phyloP scores from a whole-genome alignment of 2,329 filamentous ascomycete genomes.

The Alternaria ventricosa region DNA sequence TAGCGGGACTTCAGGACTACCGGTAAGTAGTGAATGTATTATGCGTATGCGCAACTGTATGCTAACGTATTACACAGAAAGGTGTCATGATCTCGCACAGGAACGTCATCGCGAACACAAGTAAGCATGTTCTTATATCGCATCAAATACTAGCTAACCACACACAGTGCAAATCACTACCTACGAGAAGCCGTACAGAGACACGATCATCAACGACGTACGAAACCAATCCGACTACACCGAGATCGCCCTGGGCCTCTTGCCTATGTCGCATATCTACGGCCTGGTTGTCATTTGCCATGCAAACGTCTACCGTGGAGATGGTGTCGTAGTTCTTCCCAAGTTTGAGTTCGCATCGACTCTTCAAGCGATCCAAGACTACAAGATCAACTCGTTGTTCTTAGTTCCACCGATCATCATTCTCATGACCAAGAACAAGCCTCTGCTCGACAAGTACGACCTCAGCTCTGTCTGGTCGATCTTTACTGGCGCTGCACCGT shows the following conservation, averaged over 20 bases:
- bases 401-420: conserved; percentile 84
- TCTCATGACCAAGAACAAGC: conserved; percentile 70
- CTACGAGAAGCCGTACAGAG: conserved; percentile 56
- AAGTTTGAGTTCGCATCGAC: conserved; percentile 76
- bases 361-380: conserved; percentile 69
- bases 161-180: conserved; percentile 62
- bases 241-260: conserved; percentile 68
- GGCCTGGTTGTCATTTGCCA: conserved; percentile 75
- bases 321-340: conserved; percentile 73
- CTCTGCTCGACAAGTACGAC: conserved; percentile 70
- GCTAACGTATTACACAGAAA: conserved; percentile 61
- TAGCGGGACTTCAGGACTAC: conserved; percentile 78
- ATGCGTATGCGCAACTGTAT: neutral
- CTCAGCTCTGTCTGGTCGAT: conserved; percentile 69
- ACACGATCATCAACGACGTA: conserved; percentile 45
- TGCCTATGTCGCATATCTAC: conserved; percentile 85
- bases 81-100: conserved; percentile 82
- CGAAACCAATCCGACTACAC: conserved; percentile 53
- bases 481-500: conserved; percentile 79
- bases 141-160: conserved; percentile 3
- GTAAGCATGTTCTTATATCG: conserved; percentile 19
- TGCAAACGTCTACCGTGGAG: conserved; percentile 70
- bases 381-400: conserved; percentile 71
- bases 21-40: conserved; percentile 57
- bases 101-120: conserved; percentile 78